Evolutionary conservation across 768 basidiomycete species (phyloP).

Genomic region (Collybiopsis confluens): DNA sequence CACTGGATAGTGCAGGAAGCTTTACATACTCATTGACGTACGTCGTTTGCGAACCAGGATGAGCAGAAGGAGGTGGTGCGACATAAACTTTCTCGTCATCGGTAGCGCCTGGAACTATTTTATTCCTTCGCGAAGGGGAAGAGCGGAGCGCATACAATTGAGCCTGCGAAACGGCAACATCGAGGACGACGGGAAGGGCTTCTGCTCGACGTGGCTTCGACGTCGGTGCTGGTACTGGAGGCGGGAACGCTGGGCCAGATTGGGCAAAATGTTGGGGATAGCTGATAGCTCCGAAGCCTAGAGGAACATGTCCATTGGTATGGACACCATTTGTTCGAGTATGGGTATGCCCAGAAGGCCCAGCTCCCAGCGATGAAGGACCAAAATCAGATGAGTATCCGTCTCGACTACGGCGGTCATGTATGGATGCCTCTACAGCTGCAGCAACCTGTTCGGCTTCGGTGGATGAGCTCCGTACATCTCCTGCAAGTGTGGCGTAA

Average conservation of each 20-base stretch:
- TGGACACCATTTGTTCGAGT: background rate
- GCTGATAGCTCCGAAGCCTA: no score
- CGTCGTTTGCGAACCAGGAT: background rate
- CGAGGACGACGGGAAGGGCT: background rate
- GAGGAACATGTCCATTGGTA: background rate
- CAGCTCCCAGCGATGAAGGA: background rate
- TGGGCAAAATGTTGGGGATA: background rate
- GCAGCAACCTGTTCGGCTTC: conserved; percentile 3
- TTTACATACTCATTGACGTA: conserved; percentile 1
- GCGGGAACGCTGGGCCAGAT: background rate
- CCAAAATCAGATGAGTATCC: conserved; percentile 4
- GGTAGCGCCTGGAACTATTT: conserved; percentile 2
- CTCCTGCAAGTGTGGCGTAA: conserved; percentile 3
- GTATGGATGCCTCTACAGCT: conserved; percentile 4
- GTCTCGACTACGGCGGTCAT: background rate
- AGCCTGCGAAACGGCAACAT: conserved; percentile 2
- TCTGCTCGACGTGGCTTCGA: background rate
- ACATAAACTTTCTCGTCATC: background rate
- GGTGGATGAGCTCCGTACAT: background rate
- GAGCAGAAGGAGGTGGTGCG: background rate
- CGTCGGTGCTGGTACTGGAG: background rate
- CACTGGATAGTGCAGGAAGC: background rate
- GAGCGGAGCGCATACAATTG: background rate
- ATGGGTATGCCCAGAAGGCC: conserved; percentile 2
- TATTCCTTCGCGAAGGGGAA: conserved; percentile 4